These are phyloP conservation scores for Pseudocercospora pini-densiflorae DNA, from an alignment of 2,329 filamentous ascomycete species.

Conservation along the genomic window DNA sequence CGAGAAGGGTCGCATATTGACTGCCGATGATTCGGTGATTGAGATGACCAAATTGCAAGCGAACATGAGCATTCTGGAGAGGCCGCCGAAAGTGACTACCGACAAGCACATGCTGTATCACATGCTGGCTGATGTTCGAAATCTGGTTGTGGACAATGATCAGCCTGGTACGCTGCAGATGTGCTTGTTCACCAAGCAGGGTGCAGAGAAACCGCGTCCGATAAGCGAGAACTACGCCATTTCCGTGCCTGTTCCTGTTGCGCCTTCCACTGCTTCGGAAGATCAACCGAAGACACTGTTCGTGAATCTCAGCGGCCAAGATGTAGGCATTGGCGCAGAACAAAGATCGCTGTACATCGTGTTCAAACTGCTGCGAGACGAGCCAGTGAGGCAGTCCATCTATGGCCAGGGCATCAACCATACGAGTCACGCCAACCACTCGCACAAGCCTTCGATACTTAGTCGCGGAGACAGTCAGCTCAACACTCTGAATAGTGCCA, in stretches of 20 bases:
- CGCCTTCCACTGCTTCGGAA: conserved; percentile 67
- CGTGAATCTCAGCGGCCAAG: conserved; percentile 78
- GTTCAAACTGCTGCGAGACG: conserved; percentile 73
- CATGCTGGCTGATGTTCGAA: conserved; percentile 80
- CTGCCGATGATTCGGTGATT: conserved; percentile 89
- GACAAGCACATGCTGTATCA: conserved; percentile 80
- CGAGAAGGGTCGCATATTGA: conserved; percentile 82
- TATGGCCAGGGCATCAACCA: conserved; percentile 30
- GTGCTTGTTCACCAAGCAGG: conserved; percentile 74
- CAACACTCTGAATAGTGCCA: conserved; percentile 33
- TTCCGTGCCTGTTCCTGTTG: conserved; percentile 75
- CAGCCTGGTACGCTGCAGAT: conserved; percentile 77
- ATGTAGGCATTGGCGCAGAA: conserved; percentile 68
- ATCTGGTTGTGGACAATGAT: conserved; percentile 76
- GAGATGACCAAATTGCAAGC: conserved; percentile 91
- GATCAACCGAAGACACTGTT: conserved; percentile 83
- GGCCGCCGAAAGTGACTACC: conserved; percentile 69
- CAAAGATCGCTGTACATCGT: conserved; percentile 79
- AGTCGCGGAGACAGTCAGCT: conserved; percentile 20
- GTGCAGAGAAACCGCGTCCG: conserved; percentile 65
- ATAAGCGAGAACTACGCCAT: conserved; percentile 85
- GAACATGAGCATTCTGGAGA: conserved; percentile 90
- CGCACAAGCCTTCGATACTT: conserved; percentile 19
- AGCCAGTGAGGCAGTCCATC: conserved; percentile 43
- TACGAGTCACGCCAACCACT: conserved; percentile 2